Percentiles rank a stretch among this genome's conserved stretches.
Evolutionary conservation across 2,329 filamentous ascomycete genomes (phyloP).

Genomic region (Phyllosticta capitalensis): DNA sequence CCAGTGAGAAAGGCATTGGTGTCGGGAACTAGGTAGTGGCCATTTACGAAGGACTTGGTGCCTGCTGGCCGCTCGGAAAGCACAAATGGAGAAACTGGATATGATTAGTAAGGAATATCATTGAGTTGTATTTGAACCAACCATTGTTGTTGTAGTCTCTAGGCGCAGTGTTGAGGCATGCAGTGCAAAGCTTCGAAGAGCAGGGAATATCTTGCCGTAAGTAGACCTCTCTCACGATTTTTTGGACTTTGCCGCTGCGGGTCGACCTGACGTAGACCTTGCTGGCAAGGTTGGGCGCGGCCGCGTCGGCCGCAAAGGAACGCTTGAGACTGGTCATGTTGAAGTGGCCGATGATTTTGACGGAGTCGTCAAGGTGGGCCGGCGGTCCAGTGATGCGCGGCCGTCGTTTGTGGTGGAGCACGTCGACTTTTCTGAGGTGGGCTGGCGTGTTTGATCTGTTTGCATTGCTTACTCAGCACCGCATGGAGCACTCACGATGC

Average conservation of each 20-base stretch:
- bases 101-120: slow-evolving; percentile 15
- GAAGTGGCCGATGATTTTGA: not conserved
- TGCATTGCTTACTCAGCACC: not conserved
- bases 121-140: slow-evolving; percentile 26
- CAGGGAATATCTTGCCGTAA: slow-evolving; percentile 94
- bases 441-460: slow-evolving; percentile 6
- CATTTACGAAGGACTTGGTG: slow-evolving; percentile 70
- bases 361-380: not conserved
- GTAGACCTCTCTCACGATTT: slow-evolving; percentile 95
- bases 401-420: not conserved
- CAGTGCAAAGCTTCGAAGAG: slow-evolving; percentile 77
- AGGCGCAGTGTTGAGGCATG: slow-evolving; percentile 65
- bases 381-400: not conserved
- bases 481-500: not conserved
- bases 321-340: slow-evolving; percentile 54
- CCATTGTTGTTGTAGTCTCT: slow-evolving; percentile 69
- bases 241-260: slow-evolving; percentile 93
- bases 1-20: slow-evolving; percentile 92
- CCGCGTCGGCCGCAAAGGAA: slow-evolving; percentile 43
- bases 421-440: slow-evolving; percentile 6
- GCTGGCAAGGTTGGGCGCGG: slow-evolving; percentile 71
- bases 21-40: slow-evolving; percentile 91
- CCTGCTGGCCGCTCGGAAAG: slow-evolving; percentile 82
- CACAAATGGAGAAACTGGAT: slow-evolving; percentile 67
- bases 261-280: slow-evolving; percentile 95